Base-by-base conservation (phyloP, 805 yeast species). In the Sungouiella thailandica region DNA sequence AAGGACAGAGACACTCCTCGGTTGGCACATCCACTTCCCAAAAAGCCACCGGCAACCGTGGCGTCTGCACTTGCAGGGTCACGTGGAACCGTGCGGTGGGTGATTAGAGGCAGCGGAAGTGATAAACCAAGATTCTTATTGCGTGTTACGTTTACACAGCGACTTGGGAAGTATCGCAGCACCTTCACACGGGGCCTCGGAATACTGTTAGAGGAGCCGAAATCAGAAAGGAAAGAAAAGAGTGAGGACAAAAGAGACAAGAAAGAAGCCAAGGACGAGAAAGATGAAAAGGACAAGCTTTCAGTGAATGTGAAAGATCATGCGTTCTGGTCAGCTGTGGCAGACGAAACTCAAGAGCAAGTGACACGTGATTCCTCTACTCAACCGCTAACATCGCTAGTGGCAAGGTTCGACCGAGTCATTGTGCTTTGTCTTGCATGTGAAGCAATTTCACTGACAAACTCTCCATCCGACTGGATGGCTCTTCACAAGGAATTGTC, bases 31-130 rank as follows among this genome's bases (percentile, higher is more conserved):
- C 52, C 51, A 11, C 30, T 38, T 6, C 50, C 52, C 14, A 44
- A 45, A 23, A 46, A 46, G 32, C 35, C 50, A 18, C 12, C 43
- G 10, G 22, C 31, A n/a, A 36, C 38, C 13, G 43, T 34, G 10
- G 24, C 26, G 4, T 27, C 41, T 2, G 43, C 34, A 2, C 32
- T 44, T 8, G 3, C 34, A 13, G 36, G 30, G 24, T 17, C 20
- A 2, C 20, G 10, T 16, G 35, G 32, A 28, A 27, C n/a, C 22
- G 46, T 49, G 12, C 49, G 53, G 25, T 56, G 62, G 59, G 57
- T 63, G 19, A 56, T 62, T 35, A 58, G 53, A 33, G 36, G 47
- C 11, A 34, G 46, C 25, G 62, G 56, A 19, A 23, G 50, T 13
- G 40, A 36, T n/a, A 42, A 39, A 17, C 58, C 57, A 9, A 41